Evolutionary conservation across 1,139 yeast genomes (phyloP), one percentile per base, ranked within the genome.

Genomic region (Kurtzmaniella quercitrusa): DNA sequence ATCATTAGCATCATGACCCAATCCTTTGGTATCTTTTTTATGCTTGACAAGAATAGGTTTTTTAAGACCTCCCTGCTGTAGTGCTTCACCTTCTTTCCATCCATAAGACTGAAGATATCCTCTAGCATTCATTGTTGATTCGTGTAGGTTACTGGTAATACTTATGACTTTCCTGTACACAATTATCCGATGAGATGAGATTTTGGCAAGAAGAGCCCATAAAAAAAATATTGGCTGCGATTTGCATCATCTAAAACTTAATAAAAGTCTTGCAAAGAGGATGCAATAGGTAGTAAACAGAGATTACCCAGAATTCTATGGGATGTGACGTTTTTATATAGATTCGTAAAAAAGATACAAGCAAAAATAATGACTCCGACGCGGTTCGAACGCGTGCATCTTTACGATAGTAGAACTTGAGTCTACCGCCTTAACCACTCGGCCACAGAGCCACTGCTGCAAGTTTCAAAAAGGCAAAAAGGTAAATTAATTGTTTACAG

Each of bases 31-130:
- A 58, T 93, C 97, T 53, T 82, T 82, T 65, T 93, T 90, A 58
- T 93, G 97, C 53, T 85, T 85, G 40, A 93, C 96, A 49, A 93
- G 66, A 41, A 93, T 81, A 0, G 98, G 98, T 56, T 82, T 88
- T 54, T 76, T 81, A 44, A 93, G 65, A 0, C 97, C 95, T 3
- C 96, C 97, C 40, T 73, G 62, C 52, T 75, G 78, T 37, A 93
- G 68, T 0, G 95, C 95, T 52, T 89, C 88, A 4, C 98, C 98
- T 54, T 88, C 93, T 45, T 74, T 73, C 98, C 98, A 93, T 14
- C 98, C 98, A 56, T 75, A 89, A 2, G 87, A 79, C 60, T 77
- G 72, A 49, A 93, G 66, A 59, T 91, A 93, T 43, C 68, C 75
- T 43, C 75, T 77, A 37, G 96, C 81, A 63, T 93, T 80, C 96